These are phyloP conservation scores for Picochlorum sp. DNA, from an alignment of 139 green algal genomes.

Conservation along the genomic window DNA sequence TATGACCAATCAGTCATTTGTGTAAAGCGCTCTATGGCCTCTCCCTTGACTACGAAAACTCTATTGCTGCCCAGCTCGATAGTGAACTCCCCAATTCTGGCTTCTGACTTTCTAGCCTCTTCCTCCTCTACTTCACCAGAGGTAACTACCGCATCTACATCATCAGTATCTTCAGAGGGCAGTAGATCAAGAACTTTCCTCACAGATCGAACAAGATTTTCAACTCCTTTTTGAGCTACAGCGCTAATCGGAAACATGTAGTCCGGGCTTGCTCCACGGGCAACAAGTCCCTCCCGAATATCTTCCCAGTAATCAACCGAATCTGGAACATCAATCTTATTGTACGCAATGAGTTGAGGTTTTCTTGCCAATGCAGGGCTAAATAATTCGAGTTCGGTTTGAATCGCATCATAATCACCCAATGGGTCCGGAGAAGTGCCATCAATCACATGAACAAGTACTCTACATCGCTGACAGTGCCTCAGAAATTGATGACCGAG, in stretches of 20 bases:
- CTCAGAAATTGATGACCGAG: conserved; percentile 93
- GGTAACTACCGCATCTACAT: neutral
- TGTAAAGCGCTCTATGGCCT: conserved; percentile 66
- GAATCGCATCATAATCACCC: conserved; percentile 75
- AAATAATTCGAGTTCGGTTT: conserved; percentile 88
- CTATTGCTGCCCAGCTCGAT: conserved; percentile 28
- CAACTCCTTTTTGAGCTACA: conserved; percentile 41
- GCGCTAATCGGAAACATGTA: conserved; percentile 26
- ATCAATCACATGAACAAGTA: conserved; percentile 91
- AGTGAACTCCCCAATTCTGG: conserved; percentile 59
- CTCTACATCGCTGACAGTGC: conserved; percentile 47
- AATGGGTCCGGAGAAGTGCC: conserved; percentile 80
- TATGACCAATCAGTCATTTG: conserved; percentile 95
- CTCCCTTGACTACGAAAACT: conserved; percentile 17
- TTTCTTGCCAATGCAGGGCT: conserved; percentile 74
- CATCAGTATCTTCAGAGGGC: conserved; percentile 2
- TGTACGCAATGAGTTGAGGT: conserved; percentile 69
- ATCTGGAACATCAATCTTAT: conserved; percentile 92
- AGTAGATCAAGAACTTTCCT: conserved; percentile 44
- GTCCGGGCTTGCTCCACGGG: conserved; percentile 16
- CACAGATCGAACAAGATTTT: conserved; percentile 48
- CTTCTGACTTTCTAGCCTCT: conserved; percentile 4
- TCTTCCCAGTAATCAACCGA: conserved; percentile 64
- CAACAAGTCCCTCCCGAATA: conserved; percentile 46
- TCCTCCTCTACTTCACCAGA: conserved; percentile 16